These are phyloP conservation scores for Spatholobus suberectus DNA, from an alignment of 306 rosid species.

Conservation along the genomic window DNA sequence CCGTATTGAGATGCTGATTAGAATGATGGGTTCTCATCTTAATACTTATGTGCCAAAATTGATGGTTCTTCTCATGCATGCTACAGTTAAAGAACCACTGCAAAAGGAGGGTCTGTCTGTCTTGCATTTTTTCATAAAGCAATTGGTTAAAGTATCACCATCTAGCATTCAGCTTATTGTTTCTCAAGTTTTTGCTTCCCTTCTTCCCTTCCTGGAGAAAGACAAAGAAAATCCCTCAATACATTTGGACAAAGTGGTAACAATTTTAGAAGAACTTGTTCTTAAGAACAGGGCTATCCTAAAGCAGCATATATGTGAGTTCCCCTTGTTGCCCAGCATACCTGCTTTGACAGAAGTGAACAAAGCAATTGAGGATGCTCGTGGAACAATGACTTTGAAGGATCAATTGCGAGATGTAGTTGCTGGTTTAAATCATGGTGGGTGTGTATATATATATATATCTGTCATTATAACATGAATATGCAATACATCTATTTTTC, in stretches of 20 bases:
- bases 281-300: constrained; percentile 66
- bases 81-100: constrained; percentile 71
- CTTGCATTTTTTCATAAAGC: constrained; percentile 79
- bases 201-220: constrained; percentile 90
- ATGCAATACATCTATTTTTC: too few relatives aligned
- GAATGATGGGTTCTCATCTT: constrained; percentile 93
- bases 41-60: constrained; percentile 88
- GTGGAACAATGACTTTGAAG: constrained; percentile 84
- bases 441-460: too few relatives aligned
- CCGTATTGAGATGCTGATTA: constrained; percentile 87
- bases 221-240: constrained; percentile 68
- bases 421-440: constrained; percentile 94
- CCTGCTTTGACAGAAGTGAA: constrained; percentile 82
- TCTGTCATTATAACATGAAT: too few relatives aligned
- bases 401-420: constrained; percentile 76
- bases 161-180: constrained; percentile 88
- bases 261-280: constrained; percentile 84
- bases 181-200: constrained; percentile 95
- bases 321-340: constrained; percentile 84
- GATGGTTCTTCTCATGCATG: constrained; percentile 96
- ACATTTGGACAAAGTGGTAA: constrained; percentile 79
- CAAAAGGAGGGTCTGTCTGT: constrained; percentile 86
- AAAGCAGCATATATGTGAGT: constrained; percentile 74
- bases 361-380: constrained; percentile 79
- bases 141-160: constrained; percentile 73